A percentile compares a stretch with the other conserved stretches of the same genome.
Evolutionary conservation across 805 yeast genomes (phyloP).

Genomic region (Dipodascus geniculatus): DNA sequence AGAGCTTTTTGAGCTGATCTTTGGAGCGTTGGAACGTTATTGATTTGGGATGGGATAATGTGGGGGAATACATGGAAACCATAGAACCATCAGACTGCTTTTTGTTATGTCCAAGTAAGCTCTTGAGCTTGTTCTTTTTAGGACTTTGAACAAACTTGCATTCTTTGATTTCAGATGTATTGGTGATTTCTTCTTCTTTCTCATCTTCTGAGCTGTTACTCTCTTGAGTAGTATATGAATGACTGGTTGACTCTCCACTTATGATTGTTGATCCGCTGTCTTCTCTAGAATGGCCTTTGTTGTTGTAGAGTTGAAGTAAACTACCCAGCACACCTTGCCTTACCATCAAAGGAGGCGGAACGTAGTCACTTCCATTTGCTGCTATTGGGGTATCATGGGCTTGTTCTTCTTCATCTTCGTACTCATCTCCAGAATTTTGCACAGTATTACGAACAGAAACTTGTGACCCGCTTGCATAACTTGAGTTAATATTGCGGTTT

Average conservation of each 20-base stretch:
- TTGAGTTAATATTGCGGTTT: background rate
- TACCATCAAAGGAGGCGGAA: constrained; percentile 53
- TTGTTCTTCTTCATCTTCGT: background rate
- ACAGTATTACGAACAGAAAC: background rate
- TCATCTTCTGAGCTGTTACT: constrained; percentile 6
- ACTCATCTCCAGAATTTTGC: background rate
- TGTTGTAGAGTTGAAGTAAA: constrained; percentile 52
- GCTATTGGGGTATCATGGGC: constrained; percentile 8
- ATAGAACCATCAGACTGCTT: constrained; percentile 16
- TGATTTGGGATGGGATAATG: constrained; percentile 4
- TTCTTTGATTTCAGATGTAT: constrained; percentile 1
- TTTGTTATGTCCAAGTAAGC: constrained; percentile 18
- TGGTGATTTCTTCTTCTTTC: background rate
- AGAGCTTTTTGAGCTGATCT: background rate
- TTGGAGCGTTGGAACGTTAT: constrained; percentile 5
- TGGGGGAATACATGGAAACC: constrained; percentile 5
- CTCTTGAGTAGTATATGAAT: constrained; percentile 6
- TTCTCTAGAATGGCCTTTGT: constrained; percentile 7
- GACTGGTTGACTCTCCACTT: constrained; percentile 9
- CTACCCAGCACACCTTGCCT: constrained; percentile 82
- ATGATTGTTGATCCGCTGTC: constrained; percentile 7
- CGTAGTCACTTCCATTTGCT: constrained; percentile 27
- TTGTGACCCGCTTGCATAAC: background rate
- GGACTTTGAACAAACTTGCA: background rate
- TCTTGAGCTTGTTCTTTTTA: constrained; percentile 14